Conservation (phyloP, 1,284 basidiomycete genomes). For the Trichosporon asahii region DNA sequence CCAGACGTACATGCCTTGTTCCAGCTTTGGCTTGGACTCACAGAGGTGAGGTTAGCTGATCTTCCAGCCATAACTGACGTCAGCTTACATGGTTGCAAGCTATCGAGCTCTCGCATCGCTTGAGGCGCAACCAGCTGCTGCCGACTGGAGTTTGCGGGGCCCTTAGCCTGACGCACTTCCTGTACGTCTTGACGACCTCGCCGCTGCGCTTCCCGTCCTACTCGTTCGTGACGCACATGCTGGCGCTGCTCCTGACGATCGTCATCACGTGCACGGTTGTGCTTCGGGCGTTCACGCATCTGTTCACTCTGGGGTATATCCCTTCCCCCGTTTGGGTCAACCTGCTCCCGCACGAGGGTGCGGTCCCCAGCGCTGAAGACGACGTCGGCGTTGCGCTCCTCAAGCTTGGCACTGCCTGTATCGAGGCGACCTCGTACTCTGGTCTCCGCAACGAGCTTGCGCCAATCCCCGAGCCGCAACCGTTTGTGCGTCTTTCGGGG, state of each 20-base stretch:
- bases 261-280: constrained; percentile 44
- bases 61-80: not conserved
- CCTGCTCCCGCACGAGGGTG: constrained; percentile 46
- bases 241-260: constrained; percentile 43
- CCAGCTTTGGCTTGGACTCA: constrained; percentile 48
- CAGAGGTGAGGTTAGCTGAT: constrained; percentile 33
- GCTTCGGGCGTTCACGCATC: constrained; percentile 42
- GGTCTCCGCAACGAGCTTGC: constrained; percentile 48
- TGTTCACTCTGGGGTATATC: constrained; percentile 50
- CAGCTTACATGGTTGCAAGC: constrained; percentile 48
- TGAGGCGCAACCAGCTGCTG: constrained; percentile 40
- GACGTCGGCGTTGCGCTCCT: constrained; percentile 49
- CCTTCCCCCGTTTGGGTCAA: constrained; percentile 39
- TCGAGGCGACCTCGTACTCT: constrained; percentile 45
- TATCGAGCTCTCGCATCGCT: constrained; percentile 36
- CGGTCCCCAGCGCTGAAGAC: constrained; percentile 40
- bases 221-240: constrained; percentile 48
- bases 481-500: constrained; percentile 38
- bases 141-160: constrained; percentile 48
- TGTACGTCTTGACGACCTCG: constrained; percentile 37
- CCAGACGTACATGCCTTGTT: constrained; percentile 49
- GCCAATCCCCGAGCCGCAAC: constrained; percentile 30
- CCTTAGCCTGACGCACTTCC: constrained; percentile 45
- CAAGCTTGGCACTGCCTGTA: constrained; percentile 48
- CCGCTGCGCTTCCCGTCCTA: constrained; percentile 48